A percentile compares a stretch with the other conserved stretches of the same genome.
phyloP scores from a whole-genome alignment of 1,284 basidiomycete genomes.

The Tilletia walkeri region DNA sequence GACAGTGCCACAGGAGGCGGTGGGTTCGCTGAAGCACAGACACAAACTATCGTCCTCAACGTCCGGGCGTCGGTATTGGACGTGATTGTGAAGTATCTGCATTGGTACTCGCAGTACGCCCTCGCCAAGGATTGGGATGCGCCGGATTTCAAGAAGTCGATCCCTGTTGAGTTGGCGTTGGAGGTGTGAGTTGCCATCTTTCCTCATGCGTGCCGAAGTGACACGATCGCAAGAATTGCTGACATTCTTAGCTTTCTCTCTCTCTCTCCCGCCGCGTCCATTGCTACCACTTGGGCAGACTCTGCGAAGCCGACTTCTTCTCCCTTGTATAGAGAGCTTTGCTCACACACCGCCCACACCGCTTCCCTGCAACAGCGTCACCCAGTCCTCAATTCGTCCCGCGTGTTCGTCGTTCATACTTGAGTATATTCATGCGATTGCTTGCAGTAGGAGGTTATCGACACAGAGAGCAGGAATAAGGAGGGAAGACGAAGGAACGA shows the following conservation, averaged over 20 bases:
- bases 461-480: too few relatives aligned
- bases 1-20: background rate
- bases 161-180: slow-evolving; percentile 11
- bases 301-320: slow-evolving; percentile 17
- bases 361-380: too few relatives aligned
- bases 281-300: background rate
- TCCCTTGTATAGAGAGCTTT: background rate
- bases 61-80: slow-evolving; percentile 12
- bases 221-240: background rate
- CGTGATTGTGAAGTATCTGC: slow-evolving; percentile 16
- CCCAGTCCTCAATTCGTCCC: too few relatives aligned
- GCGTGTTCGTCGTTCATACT: too few relatives aligned
- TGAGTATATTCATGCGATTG: too few relatives aligned
- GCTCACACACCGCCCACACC: too few relatives aligned
- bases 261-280: background rate
- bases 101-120: slow-evolving; percentile 14
- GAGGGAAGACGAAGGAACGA: too few relatives aligned
- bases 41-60: slow-evolving; percentile 13
- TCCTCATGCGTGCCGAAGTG: too few relatives aligned
- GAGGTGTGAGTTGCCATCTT: slow-evolving; percentile 3
- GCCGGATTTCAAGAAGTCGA: slow-evolving; percentile 14
- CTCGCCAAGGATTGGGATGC: slow-evolving; percentile 16
- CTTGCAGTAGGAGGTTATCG: too few relatives aligned
- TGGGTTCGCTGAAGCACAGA: slow-evolving; percentile 14
- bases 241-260: background rate